Conservation (phyloP, 176 grass and related monocot species). For the Musa beccarii region DNA sequence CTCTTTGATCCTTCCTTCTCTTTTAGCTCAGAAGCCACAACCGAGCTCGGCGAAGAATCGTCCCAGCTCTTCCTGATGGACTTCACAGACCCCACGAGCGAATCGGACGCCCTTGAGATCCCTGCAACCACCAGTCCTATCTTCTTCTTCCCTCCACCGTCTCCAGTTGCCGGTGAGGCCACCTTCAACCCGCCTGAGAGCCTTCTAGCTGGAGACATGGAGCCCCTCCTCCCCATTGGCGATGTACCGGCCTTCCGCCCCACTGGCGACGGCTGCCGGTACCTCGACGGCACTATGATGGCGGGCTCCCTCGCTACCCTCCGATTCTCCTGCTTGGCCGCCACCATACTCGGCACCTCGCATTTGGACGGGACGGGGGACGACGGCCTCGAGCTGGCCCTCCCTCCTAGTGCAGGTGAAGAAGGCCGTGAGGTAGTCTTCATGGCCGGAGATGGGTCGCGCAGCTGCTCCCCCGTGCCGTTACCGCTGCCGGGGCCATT, state of each 20-base stretch:
- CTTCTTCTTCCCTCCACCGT: conserved; percentile 57
- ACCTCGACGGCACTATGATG: conserved; percentile 71
- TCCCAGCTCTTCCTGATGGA: conserved; percentile 87
- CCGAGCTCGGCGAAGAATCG: conserved; percentile 30
- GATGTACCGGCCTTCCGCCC: conserved; percentile 35
- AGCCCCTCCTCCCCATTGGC: conserved; percentile 39
- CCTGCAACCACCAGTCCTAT: conserved; percentile 60
- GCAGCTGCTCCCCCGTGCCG: background rate
- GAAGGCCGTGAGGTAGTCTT: conserved; percentile 25
- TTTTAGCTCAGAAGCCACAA: conserved; percentile 30
- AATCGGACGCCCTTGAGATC: conserved; percentile 65
- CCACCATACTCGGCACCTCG: conserved; percentile 59
- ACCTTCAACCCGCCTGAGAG: conserved; percentile 33
- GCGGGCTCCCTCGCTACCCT: conserved; percentile 46
- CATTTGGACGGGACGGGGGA: conserved; percentile 83
- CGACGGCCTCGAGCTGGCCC: conserved; percentile 30
- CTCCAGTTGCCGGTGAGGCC: conserved; percentile 28
- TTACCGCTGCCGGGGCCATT: background rate
- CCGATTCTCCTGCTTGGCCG: conserved; percentile 69
- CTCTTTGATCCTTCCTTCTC: conserved; percentile 37
- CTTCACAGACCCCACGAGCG: conserved; percentile 41
- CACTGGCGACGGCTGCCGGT: conserved; percentile 56
- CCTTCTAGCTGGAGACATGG: conserved; percentile 45
- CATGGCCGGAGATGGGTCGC: conserved; percentile 27
- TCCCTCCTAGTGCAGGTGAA: conserved; percentile 23